Evolutionary conservation across 495 filamentous ascomycete species (phyloP).

Genomic region (Aspergillus nanangensis): DNA sequence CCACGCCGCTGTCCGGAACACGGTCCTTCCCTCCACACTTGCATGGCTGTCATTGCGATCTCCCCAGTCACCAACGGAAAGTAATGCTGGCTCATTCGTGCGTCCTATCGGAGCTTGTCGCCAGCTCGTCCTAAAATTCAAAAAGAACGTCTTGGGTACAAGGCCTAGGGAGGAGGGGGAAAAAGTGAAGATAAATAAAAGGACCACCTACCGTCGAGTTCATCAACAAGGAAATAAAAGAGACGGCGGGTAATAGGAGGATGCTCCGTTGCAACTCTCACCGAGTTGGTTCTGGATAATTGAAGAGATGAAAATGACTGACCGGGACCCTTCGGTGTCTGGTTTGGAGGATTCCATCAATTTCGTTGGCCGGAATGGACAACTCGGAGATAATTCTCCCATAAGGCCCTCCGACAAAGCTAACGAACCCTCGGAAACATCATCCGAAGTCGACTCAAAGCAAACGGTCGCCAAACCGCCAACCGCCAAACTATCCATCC

Average conservation of each 20-base stretch:
- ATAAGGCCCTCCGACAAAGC: conserved; percentile 17
- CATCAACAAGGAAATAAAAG: background rate
- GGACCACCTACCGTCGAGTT: background rate
- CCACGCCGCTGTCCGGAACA: conserved; percentile 33
- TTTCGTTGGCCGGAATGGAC: conserved; percentile 22
- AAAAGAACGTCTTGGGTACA: conserved; percentile 15
- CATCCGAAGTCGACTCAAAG: conserved; percentile 21
- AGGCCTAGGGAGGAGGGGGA: conserved; percentile 1
- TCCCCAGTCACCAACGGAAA: conserved; percentile 16
- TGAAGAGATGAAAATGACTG: conserved; percentile 31
- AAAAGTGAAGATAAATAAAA: conserved; percentile 9
- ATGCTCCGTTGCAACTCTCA: conserved; percentile 14
- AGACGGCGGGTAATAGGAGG: conserved; percentile 7
- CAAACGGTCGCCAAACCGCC: conserved; percentile 24
- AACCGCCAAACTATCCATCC: conserved; percentile 20
- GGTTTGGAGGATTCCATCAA: conserved; percentile 28
- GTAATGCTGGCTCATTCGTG: conserved; percentile 38
- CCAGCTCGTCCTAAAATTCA: conserved; percentile 27
- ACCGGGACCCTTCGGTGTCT: conserved; percentile 27
- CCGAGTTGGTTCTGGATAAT: conserved; percentile 5
- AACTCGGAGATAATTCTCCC: conserved; percentile 15
- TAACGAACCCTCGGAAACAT: conserved; percentile 22
- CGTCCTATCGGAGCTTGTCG: conserved; percentile 22
- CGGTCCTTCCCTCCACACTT: conserved; percentile 14
- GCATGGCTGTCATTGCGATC: conserved; percentile 13